Evolutionary conservation across 2,329 filamentous ascomycete species (phyloP), one percentile per base, ranked within the genome.

Genomic region (Lachnellula hyalina): DNA sequence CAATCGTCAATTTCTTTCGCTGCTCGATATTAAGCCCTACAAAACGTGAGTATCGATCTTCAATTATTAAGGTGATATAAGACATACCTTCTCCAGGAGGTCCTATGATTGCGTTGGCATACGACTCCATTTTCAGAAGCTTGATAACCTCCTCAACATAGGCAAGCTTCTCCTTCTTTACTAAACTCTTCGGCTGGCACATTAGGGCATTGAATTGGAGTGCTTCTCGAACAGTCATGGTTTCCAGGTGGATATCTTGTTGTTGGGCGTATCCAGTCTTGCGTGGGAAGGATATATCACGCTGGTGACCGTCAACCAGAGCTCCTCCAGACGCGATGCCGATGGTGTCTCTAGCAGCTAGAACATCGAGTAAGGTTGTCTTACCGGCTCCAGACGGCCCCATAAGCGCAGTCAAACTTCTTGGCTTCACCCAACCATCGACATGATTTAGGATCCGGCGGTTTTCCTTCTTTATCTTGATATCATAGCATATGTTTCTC

Each of bases 71-170:
- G 74, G 19, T 84, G 84, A 64, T 85, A 81, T 11, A 79, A 48
- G 77, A 87, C 81, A 47, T 84, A 72, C 90, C 92, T 75, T 95
- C 89, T 54, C 92, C 92, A 2, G 90, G 90, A 44, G 96, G 87
- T 78, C 92, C 93, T 49, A 96, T 90, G 41, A 96, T 80, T 15
- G 93, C 92, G 69, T 96, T 91, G 8, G 91, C 89, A 63, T 95
- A 96, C 53, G 90, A 87, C 63, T 91, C 80, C 90, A 97, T 96
- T 36, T 93, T 90, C 21, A 96, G 77, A 46, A 96, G 82, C 74
- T 89, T 90, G 69, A 97, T 95, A 15, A 96, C 89, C 67, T 96
- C 88, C 48, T 94, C 86, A n/a, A 96, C 92, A 61, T 96, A 96
- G 3, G 83, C 87, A 5, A 92, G 75, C 75, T 96, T 96, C 68